Percentiles rank a stretch among this genome's conserved stretches.
Evolutionary conservation across 2,329 filamentous ascomycete genomes (phyloP).

Genomic region (Botrytis aclada): DNA sequence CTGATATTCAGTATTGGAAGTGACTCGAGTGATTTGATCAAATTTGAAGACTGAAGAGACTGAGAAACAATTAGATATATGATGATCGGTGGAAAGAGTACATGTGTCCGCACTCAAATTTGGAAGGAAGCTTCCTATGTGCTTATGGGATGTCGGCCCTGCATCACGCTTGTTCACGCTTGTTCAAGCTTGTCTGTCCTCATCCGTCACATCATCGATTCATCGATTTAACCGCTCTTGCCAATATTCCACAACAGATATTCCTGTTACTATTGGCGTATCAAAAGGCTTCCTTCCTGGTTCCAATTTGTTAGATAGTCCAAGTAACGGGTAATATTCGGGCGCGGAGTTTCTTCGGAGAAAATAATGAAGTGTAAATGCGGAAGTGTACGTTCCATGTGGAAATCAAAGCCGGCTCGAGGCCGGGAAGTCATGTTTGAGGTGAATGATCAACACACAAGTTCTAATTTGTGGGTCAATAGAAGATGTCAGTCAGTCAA

Average conservation of each 20-base stretch:
- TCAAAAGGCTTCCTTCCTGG: not conserved
- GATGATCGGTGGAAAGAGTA: not conserved
- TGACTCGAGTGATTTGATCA: not conserved
- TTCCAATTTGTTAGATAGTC: not conserved
- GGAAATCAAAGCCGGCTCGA: not conserved
- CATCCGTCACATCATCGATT: not conserved
- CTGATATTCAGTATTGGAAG: not conserved
- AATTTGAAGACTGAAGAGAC: not conserved
- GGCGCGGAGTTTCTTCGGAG: not conserved
- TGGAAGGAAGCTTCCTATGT: not conserved
- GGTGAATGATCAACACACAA: not conserved
- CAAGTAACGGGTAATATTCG: conserved; percentile 1
- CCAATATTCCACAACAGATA: not conserved
- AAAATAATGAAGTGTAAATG: not conserved
- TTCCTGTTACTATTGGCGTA: not conserved
- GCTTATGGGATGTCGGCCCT: conserved; percentile 1
- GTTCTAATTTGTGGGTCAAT: not conserved
- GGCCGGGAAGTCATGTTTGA: not conserved
- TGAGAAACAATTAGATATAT: not conserved
- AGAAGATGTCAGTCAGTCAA: not conserved
- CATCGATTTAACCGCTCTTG: not conserved
- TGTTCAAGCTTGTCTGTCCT: not conserved
- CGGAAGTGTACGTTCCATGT: not conserved
- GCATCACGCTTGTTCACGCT: not conserved
- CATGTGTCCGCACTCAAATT: not conserved